Evolutionary conservation across 176 grass and related monocot species (phyloP).

Genomic region (Oryza coarctata): DNA sequence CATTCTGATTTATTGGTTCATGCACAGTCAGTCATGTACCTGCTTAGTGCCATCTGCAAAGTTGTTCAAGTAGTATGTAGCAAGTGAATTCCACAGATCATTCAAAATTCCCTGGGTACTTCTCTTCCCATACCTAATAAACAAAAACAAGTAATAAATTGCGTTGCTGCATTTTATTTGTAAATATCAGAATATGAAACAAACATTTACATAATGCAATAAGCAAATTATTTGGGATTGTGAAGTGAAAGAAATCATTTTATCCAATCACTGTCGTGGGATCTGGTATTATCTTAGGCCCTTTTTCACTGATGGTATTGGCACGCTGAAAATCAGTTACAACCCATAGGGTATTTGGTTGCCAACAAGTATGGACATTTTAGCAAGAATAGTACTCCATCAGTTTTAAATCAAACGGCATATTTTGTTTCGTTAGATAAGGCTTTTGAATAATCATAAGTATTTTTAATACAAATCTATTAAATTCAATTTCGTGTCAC

Average conservation of each 20-base stretch:
- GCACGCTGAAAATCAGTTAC: background rate
- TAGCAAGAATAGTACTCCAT: background rate
- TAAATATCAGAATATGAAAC: constrained; percentile 14
- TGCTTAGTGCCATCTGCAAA: constrained; percentile 94
- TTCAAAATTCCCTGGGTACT: constrained; percentile 78
- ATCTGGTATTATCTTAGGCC: constrained; percentile 14
- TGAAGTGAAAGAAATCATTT: no score
- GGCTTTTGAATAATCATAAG: no score
- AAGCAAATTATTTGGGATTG: no score
- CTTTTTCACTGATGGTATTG: background rate
- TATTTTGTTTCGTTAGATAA: no score
- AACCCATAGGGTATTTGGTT: constrained; percentile 10
- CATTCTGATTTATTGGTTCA: background rate
- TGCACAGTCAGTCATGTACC: constrained; percentile 42
- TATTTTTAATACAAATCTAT: no score
- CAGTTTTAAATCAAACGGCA: no score
- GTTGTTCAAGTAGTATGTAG: constrained; percentile 96
- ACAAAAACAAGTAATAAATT: constrained; percentile 23
- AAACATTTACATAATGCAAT: no score
- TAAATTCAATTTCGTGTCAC: no score
- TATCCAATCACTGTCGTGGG: constrained; percentile 12
- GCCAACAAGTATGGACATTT: background rate
- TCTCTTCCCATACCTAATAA: constrained; percentile 75
- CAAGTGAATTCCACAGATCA: constrained; percentile 74
- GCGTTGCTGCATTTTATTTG: constrained; percentile 11